Evolutionary conservation across 1,139 yeast species (phyloP).

Genomic region (Blastobotrys capitulatus): DNA sequence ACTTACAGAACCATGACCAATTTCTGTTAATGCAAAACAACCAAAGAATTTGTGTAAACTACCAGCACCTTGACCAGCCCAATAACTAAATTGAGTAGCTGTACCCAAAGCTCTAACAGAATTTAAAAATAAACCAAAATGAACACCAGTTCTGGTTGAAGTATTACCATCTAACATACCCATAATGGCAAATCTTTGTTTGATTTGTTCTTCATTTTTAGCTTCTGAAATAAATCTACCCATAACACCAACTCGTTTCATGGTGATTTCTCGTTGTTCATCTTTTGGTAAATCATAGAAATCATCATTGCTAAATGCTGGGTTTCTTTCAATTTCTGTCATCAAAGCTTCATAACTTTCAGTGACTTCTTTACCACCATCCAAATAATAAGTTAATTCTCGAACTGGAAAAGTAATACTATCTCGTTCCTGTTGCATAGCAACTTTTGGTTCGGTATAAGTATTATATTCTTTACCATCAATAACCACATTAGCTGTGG

Average conservation of each 20-base stretch:
- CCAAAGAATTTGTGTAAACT: conserved; percentile 67
- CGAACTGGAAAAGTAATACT: conserved; percentile 43
- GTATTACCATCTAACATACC: conserved; percentile 53
- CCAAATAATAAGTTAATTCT: conserved; percentile 48
- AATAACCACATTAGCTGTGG: conserved; percentile 27
- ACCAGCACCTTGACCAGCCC: conserved; percentile 72
- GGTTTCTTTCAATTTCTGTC: conserved; percentile 49
- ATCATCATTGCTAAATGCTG: conserved; percentile 44
- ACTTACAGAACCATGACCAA: conserved; percentile 73
- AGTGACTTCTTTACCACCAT: conserved; percentile 47
- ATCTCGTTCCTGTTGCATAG: conserved; percentile 45
- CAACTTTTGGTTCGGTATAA: conserved; percentile 34
- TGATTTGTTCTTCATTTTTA: conserved; percentile 32
- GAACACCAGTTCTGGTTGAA: conserved; percentile 64
- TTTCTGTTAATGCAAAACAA: conserved; percentile 91
- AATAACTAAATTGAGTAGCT: conserved; percentile 50
- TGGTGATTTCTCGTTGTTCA: conserved; percentile 48
- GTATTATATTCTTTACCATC: conserved; percentile 31
- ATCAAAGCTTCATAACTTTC: conserved; percentile 42
- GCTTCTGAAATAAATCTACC: conserved; percentile 43
- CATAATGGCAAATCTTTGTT: conserved; percentile 38
- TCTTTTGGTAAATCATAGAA: conserved; percentile 50
- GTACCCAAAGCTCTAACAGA: conserved; percentile 74
- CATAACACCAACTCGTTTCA: conserved; percentile 45
- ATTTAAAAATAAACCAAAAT: conserved; percentile 63